These are phyloP conservation scores for Fraxinus sp. DNA, from an alignment of 305 asterid species.

Conservation along the genomic window DNA sequence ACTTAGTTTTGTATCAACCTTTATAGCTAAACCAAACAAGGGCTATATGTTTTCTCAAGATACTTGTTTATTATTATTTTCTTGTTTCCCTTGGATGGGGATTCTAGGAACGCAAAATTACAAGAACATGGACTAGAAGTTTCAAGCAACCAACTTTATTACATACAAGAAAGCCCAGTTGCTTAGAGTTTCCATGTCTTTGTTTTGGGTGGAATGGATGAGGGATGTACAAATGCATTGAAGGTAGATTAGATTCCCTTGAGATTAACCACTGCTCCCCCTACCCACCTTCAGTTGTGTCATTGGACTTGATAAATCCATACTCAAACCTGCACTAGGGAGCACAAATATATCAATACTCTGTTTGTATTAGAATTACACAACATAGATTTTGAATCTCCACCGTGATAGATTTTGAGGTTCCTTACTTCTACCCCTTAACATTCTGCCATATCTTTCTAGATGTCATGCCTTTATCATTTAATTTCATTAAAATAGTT, in stretches of 20 bases:
- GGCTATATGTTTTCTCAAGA: neutral
- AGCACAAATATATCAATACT: neutral
- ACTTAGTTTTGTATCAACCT: neutral
- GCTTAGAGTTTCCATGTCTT: neutral
- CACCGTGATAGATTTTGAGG: neutral
- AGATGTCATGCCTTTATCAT: neutral
- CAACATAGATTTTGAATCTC: neutral
- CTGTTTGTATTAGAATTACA: neutral
- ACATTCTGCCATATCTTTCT: neutral
- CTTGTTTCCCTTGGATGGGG: neutral
- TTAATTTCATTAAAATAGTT: neutral
- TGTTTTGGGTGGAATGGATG: neutral
- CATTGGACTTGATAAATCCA: neutral
- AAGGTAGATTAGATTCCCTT: neutral
- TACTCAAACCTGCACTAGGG: neutral
- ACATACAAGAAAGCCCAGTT: neutral
- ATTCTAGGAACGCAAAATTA: neutral
- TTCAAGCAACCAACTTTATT: neutral
- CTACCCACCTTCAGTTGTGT: neutral
- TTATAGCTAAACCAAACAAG: neutral
- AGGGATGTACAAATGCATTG: neutral
- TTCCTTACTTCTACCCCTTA: neutral
- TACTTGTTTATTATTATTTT: neutral
- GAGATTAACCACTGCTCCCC: neutral
- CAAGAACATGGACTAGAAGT: neutral